Percentiles rank a stretch among this genome's conserved stretches.
phyloP scores from a whole-genome alignment of 2,329 filamentous ascomycete genomes.

The Colletotrichum horii region DNA sequence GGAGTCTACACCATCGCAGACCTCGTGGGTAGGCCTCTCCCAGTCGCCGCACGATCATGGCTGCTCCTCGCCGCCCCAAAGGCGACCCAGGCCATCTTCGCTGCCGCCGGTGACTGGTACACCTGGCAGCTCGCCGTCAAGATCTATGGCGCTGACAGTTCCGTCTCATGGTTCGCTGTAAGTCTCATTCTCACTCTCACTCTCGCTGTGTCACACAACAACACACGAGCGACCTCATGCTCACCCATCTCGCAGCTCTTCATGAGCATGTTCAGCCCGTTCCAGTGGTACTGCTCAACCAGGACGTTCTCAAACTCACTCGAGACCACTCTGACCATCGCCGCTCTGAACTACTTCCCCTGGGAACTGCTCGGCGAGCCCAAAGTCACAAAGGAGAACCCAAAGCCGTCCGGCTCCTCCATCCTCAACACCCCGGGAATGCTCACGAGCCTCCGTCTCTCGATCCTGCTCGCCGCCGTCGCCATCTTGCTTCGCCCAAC shows the following conservation, averaged over 20 bases:
- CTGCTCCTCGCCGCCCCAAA: constrained; percentile 77
- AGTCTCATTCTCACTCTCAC: constrained; percentile 32
- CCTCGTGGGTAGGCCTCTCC: constrained; percentile 58
- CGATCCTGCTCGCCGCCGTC: constrained; percentile 76
- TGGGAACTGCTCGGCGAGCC: constrained; percentile 70
- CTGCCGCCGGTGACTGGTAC: constrained; percentile 82
- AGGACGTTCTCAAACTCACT: constrained; percentile 93
- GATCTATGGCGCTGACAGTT: constrained; percentile 71
- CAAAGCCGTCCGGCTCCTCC: constrained; percentile 34
- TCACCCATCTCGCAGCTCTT: constrained; percentile 57
- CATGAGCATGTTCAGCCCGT: constrained; percentile 78
- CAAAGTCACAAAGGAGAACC: constrained; percentile 43
- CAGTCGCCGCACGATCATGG: constrained; percentile 61
- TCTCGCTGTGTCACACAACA: background rate
- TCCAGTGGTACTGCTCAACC: constrained; percentile 96
- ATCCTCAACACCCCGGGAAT: constrained; percentile 30
- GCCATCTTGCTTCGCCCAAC: constrained; percentile 90
- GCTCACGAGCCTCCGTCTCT: constrained; percentile 51
- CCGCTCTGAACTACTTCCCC: constrained; percentile 84
- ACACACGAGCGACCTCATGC: background rate
- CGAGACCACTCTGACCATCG: constrained; percentile 85
- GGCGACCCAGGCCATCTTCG: constrained; percentile 76
- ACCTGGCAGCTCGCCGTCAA: constrained; percentile 82
- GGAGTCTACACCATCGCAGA: constrained; percentile 71
- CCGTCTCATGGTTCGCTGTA: constrained; percentile 74